Percentiles rank a stretch among this genome's conserved stretches.
phyloP scores from a whole-genome alignment of 1,284 basidiomycete species.

The Athelia psychrophila region DNA sequence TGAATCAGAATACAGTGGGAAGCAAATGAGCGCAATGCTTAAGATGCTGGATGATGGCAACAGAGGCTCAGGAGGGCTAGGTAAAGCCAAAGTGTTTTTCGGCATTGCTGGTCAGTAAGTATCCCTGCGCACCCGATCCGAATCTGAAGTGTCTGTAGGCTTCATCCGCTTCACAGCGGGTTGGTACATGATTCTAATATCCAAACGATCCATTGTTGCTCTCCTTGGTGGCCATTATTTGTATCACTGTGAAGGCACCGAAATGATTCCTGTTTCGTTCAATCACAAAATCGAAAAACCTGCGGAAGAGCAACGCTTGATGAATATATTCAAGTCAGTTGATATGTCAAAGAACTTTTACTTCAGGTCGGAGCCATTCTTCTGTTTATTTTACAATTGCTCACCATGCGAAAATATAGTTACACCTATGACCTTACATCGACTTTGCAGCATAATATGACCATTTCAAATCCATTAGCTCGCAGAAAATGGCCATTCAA shows the following conservation, averaged over 20 bases:
- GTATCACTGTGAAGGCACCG: conserved; percentile 94
- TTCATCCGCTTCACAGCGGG: conserved; percentile 90
- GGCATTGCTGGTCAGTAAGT: conserved; percentile 64
- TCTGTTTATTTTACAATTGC: conserved; percentile 1
- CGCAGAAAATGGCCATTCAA: conserved; percentile 67
- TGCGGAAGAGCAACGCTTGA: conserved; percentile 80
- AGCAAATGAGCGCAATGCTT: conserved; percentile 87
- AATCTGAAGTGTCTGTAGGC: conserved; percentile 40
- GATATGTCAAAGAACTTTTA: conserved; percentile 99
- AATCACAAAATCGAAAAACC: conserved; percentile 81
- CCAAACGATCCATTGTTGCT: conserved; percentile 89
- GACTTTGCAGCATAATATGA: conserved; percentile 93
- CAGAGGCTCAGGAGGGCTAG: conserved; percentile 82
- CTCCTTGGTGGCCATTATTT: conserved; percentile 96
- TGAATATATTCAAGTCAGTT: conserved; percentile 95
- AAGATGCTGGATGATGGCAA: conserved; percentile 97
- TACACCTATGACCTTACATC: conserved; percentile 98
- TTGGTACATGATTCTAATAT: conserved; percentile 91
- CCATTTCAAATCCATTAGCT: conserved; percentile 43
- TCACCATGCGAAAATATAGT: conserved; percentile 36
- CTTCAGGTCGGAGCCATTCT: conserved; percentile 68
- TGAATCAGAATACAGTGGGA: conserved; percentile 82
- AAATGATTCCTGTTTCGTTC: conserved; percentile 73
- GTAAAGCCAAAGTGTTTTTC: conserved; percentile 79
- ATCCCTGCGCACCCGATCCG: not conserved